Percentiles rank a stretch among this genome's conserved stretches.
phyloP scores from a whole-genome alignment of 805 yeast species.

The Spathaspora boniae region DNA sequence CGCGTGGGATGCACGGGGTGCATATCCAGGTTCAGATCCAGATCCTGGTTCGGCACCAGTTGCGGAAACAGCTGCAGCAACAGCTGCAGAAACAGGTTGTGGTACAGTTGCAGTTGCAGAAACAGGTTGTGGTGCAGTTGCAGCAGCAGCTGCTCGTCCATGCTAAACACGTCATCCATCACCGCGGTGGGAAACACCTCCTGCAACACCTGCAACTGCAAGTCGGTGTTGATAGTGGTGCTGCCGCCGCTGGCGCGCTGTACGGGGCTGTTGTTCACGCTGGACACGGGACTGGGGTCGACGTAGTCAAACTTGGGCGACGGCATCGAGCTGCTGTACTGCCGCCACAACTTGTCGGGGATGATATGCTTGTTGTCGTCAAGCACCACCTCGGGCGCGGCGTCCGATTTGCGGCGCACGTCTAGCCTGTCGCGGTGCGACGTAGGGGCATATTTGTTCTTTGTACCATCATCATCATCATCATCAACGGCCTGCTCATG shows the following conservation, averaged over 20 bases:
- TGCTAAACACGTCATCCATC: constrained; percentile 11
- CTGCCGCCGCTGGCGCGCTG: constrained; percentile 21
- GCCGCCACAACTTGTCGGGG: constrained; percentile 73
- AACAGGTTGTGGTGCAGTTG: neutral
- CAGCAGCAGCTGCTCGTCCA: neutral
- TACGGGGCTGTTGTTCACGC: constrained; percentile 9
- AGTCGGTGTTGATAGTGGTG: constrained; percentile 34
- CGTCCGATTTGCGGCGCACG: too few relatives aligned
- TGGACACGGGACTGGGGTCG: constrained; percentile 3
- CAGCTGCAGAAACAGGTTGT: constrained; percentile 1
- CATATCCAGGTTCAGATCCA: too few relatives aligned
- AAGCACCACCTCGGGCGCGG: constrained; percentile 73
- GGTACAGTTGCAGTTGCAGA: too few relatives aligned
- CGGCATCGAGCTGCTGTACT: constrained; percentile 42
- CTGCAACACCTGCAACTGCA: constrained; percentile 36
- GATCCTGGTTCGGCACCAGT: constrained; percentile 22
- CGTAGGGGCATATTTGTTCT: neutral
- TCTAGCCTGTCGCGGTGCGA: too few relatives aligned
- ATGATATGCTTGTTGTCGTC: constrained; percentile 91
- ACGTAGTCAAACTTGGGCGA: constrained; percentile 13
- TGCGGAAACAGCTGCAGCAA: constrained; percentile 1
- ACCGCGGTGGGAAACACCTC: constrained; percentile 32
- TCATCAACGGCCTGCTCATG: too few relatives aligned
- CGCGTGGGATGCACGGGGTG: constrained; percentile 9
- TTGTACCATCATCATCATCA: constrained; percentile 17